Evolutionary conservation across 768 basidiomycete genomes (phyloP).

Genomic region (Agrocybe praecox): DNA sequence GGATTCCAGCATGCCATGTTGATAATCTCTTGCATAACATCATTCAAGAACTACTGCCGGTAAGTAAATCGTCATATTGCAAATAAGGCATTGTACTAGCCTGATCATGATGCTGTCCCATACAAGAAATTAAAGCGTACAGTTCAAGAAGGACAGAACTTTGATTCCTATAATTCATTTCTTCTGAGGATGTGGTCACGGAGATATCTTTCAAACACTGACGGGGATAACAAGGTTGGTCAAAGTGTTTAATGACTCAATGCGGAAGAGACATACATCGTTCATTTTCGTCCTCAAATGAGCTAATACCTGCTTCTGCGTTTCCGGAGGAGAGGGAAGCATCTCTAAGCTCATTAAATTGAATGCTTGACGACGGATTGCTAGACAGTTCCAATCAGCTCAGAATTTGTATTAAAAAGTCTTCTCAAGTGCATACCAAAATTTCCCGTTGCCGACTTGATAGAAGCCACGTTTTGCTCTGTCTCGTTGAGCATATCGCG

Average conservation of each 20-base stretch:
- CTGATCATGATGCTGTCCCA: slow-evolving; percentile 1
- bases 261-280: slow-evolving; percentile 9
- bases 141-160: slow-evolving; percentile 35
- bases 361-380: slow-evolving; percentile 41
- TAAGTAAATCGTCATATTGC: background rate
- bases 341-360: slow-evolving; percentile 40
- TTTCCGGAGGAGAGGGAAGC: slow-evolving; percentile 22
- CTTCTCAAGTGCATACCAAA: slow-evolving; percentile 14
- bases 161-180: slow-evolving; percentile 11
- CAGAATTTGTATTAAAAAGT: background rate
- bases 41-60: slow-evolving; percentile 2
- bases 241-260: background rate
- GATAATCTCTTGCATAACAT: slow-evolving; percentile 36
- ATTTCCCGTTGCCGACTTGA: slow-evolving; percentile 18
- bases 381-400: slow-evolving; percentile 23
- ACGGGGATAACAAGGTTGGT: background rate
- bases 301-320: slow-evolving; percentile 13
- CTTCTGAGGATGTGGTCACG: background rate
- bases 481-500: slow-evolving; percentile 7
- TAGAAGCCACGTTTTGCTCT: slow-evolving; percentile 14
- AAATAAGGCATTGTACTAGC: background rate
- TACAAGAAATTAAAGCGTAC: slow-evolving; percentile 15
- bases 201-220: slow-evolving; percentile 16
- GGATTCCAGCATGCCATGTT: slow-evolving; percentile 34
- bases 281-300: slow-evolving; percentile 18